Percentiles rank a stretch among this genome's conserved stretches.
phyloP scores from a whole-genome alignment of 768 basidiomycete species.

The Xerocomellus intermedius region DNA sequence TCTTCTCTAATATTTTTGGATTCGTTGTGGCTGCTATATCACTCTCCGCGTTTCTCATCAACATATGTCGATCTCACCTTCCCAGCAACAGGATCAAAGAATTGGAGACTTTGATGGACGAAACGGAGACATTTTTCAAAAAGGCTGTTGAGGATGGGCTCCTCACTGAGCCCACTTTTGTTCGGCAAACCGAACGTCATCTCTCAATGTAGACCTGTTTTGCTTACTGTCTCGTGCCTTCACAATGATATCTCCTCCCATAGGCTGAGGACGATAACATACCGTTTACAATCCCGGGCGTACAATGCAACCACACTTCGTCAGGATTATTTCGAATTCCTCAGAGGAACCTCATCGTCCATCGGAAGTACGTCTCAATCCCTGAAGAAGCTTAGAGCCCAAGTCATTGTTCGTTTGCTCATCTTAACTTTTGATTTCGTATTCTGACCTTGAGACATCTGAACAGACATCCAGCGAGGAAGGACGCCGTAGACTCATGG shows the following conservation, averaged over 20 bases:
- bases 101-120: constrained; percentile 1
- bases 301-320: neutral
- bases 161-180: neutral
- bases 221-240: too few species aligned
- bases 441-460: too few species aligned
- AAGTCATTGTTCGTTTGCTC: constrained; percentile 1
- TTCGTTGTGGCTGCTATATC: neutral
- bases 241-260: too few species aligned
- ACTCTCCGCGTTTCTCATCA: neutral
- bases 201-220: neutral
- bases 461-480: neutral
- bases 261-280: neutral
- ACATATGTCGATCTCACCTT: neutral
- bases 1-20: constrained; percentile 3
- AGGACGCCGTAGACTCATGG: too few species aligned
- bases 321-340: neutral
- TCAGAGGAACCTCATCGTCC: neutral
- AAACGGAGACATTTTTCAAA: neutral
- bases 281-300: neutral
- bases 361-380: neutral
- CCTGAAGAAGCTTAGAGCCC: neutral
- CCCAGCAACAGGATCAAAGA: constrained; percentile 7
- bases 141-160: constrained; percentile 6
- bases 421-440: too few species aligned
- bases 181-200: neutral